Evolutionary conservation across 73 alveolate genomes (phyloP).

Genomic region (Diophrys sp.): DNA sequence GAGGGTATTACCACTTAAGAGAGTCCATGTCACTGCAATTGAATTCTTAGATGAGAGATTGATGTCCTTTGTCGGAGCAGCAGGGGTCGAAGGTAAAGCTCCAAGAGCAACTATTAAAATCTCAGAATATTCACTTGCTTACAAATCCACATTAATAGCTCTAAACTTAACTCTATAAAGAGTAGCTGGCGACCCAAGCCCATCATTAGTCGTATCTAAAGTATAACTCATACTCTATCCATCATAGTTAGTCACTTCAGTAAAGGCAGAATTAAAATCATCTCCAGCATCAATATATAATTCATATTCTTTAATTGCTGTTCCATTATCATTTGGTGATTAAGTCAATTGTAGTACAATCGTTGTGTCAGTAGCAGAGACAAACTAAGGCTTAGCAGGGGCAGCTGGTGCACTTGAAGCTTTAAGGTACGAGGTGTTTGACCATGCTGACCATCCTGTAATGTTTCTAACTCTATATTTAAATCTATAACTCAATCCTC

Average conservation of each 20-base stretch:
- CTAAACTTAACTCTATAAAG: constrained; percentile 28
- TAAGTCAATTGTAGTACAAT: constrained; percentile 12
- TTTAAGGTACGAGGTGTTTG: constrained; percentile 29
- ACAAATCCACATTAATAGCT: constrained; percentile 22
- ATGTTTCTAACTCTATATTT: constrained; percentile 54
- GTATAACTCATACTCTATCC: neutral
- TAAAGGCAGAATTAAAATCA: constrained; percentile 19
- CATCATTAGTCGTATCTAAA: constrained; percentile 14
- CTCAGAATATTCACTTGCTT: constrained; percentile 13
- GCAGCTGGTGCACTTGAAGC: constrained; percentile 39
- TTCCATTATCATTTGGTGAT: constrained; percentile 48
- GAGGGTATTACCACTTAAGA: constrained; percentile 39
- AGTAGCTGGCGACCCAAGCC: constrained; percentile 34
- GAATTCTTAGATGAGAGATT: constrained; percentile 3
- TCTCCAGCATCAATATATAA: constrained; percentile 52
- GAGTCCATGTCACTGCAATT: constrained; percentile 39
- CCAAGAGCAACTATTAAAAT: constrained; percentile 35
- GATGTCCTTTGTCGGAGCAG: constrained; percentile 27
- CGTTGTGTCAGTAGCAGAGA: constrained; percentile 27
- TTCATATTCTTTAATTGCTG: constrained; percentile 29
- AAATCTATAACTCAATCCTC: constrained; percentile 51
- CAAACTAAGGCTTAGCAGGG: constrained; percentile 48
- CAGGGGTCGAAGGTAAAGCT: constrained; percentile 34
- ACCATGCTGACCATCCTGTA: constrained; percentile 47
- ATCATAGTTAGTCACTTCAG: constrained; percentile 26